Percentiles rank a stretch among this genome's conserved stretches.
Conservation (phyloP, 2,329 filamentous ascomycete genomes). For the Arthroderma sp. region DNA sequence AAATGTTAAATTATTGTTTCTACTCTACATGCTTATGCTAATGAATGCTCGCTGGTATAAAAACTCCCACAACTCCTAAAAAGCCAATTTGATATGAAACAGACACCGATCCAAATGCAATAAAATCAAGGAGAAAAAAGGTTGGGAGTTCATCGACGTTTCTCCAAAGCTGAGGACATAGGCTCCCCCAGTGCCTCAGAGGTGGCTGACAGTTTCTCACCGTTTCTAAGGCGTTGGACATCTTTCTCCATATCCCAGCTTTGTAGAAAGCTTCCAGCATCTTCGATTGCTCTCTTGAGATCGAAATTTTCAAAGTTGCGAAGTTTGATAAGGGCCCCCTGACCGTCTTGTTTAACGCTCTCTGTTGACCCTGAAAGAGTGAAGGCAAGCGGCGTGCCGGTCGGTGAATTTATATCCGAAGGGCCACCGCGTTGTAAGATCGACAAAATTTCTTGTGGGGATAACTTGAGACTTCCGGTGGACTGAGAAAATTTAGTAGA, state of each 20-base stretch:
- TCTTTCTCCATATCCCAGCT: conserved; percentile 31
- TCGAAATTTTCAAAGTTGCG: conserved; percentile 26
- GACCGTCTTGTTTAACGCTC: conserved; percentile 22
- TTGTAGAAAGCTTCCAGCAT: conserved; percentile 33
- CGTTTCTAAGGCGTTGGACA: conserved; percentile 4
- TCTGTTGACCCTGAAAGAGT: conserved; percentile 20
- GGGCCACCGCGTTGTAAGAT: too few relatives aligned
- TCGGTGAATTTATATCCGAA: background rate
- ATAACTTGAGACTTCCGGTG: too few relatives aligned
- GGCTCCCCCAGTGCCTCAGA: background rate
- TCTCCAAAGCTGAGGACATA: conserved; percentile 3
- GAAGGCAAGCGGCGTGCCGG: conserved; percentile 16
- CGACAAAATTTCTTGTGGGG: too few relatives aligned
- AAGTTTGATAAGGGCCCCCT: conserved; percentile 13
- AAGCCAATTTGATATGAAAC: too few relatives aligned
- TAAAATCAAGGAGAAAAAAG: too few relatives aligned
- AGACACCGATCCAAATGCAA: too few relatives aligned
- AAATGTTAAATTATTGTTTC: too few relatives aligned
- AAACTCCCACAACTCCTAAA: too few relatives aligned
- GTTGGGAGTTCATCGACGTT: too few relatives aligned
- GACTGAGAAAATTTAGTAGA: too few relatives aligned
- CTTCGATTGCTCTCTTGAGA: conserved; percentile 31
- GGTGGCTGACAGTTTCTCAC: background rate
- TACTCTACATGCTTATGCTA: too few relatives aligned
- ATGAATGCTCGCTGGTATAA: too few relatives aligned